Evolutionary conservation across 2,329 filamentous ascomycete genomes (phyloP).

Genomic region (Fusarium fracticaudum): DNA sequence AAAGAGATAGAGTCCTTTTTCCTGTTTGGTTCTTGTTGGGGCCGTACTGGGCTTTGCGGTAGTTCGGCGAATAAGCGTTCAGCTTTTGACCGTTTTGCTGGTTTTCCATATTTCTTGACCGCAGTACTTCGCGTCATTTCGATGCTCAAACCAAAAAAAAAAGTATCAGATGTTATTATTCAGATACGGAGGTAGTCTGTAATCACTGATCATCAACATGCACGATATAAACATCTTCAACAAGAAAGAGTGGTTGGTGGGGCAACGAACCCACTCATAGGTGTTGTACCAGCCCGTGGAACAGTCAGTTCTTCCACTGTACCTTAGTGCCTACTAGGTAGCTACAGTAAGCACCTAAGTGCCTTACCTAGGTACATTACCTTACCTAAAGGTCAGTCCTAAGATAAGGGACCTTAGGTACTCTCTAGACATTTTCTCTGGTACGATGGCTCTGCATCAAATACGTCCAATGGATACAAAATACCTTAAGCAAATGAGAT

Average conservation of each 20-base stretch:
- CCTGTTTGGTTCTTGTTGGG: constrained; percentile 17
- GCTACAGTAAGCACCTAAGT: too few relatives aligned
- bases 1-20: constrained; percentile 44
- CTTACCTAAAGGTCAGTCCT: background rate
- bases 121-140: constrained; percentile 57
- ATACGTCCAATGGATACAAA: background rate
- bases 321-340: background rate
- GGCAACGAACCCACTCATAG: constrained; percentile 29
- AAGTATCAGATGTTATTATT: background rate
- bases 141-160: constrained; percentile 9
- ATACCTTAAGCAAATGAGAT: background rate
- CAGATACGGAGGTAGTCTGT: background rate
- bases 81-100: constrained; percentile 56
- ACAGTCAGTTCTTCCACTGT: background rate
- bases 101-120: constrained; percentile 62
- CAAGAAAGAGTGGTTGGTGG: constrained; percentile 31
- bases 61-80: constrained; percentile 62
- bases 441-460: background rate
- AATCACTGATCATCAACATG: background rate
- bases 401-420: background rate
- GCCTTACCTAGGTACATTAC: background rate
- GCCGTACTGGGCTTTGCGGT: constrained; percentile 59
- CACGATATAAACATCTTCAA: background rate
- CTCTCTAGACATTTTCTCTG: constrained; percentile 2
- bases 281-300: background rate